phyloP scores from a whole-genome alignment of 2,329 filamentous ascomycete species.

The Aspergillus fijiensis region DNA sequence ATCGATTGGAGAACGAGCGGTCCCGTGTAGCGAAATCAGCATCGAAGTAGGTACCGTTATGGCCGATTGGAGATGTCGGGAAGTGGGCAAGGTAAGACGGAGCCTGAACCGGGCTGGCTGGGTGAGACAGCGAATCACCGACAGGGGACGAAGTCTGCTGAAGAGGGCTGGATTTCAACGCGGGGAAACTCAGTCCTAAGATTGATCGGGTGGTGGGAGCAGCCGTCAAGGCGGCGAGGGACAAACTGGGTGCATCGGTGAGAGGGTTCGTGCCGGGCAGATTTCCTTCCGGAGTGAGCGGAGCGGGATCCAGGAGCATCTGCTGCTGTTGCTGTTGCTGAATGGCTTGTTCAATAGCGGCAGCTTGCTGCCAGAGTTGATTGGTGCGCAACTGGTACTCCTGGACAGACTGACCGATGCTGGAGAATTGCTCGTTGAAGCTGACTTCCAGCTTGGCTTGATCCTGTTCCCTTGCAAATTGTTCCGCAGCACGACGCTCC shows the following conservation, averaged over 20 bases:
- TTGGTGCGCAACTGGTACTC: constrained; percentile 45
- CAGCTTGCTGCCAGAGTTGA: constrained; percentile 46
- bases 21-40: constrained; percentile 35
- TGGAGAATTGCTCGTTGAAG: constrained; percentile 45
- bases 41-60: constrained; percentile 33
- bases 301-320: constrained; percentile 44
- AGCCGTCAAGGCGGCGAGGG: constrained; percentile 27
- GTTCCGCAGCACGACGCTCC: constrained; percentile 50
- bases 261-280: constrained; percentile 53
- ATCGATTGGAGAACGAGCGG: constrained; percentile 45
- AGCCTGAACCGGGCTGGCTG: constrained; percentile 35
- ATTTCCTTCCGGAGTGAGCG: constrained; percentile 60
- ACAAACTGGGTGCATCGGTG: constrained; percentile 28
- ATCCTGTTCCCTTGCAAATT: constrained; percentile 47
- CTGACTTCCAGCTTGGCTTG: constrained; percentile 45
- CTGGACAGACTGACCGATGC: constrained; percentile 44
- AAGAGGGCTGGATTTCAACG: constrained; percentile 36
- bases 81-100: constrained; percentile 32
- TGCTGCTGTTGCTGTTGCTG: constrained; percentile 49
- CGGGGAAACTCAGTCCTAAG: constrained; percentile 37
- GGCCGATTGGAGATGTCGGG: constrained; percentile 35
- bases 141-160: constrained; percentile 37
- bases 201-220: constrained; percentile 34
- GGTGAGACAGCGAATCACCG: constrained; percentile 33
- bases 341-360: constrained; percentile 44